Conservation (phyloP, 2,329 filamentous ascomycete species). For the Bertia moriformis region DNA sequence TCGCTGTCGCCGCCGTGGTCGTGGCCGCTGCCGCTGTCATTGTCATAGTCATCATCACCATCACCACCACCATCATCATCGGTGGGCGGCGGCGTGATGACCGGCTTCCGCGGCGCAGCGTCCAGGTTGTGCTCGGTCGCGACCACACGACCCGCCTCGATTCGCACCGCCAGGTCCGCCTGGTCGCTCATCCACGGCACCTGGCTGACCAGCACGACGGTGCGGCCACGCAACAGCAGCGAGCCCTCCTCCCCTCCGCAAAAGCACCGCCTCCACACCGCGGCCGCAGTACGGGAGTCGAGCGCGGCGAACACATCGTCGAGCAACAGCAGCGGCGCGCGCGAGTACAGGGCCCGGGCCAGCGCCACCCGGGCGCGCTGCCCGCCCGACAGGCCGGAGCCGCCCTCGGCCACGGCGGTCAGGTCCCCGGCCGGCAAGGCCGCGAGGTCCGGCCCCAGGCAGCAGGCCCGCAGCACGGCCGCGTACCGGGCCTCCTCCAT, state of each 20-base stretch:
- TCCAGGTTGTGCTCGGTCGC: conserved; percentile 27
- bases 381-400: conserved; percentile 46
- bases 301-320: conserved; percentile 46
- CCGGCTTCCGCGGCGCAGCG: conserved; percentile 26
- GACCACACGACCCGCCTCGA: conserved; percentile 29
- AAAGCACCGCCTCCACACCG: conserved; percentile 41
- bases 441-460: conserved; percentile 36
- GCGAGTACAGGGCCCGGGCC: conserved; percentile 41
- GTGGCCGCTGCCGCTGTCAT: neutral
- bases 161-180: conserved; percentile 26
- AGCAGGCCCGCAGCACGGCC: conserved; percentile 45
- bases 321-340: conserved; percentile 35
- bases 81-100: conserved; percentile 18
- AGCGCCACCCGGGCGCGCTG: conserved; percentile 47
- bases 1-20: neutral
- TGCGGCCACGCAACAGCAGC: conserved; percentile 35
- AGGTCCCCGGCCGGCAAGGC: conserved; percentile 41
- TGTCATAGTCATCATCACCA: neutral
- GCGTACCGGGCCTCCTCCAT: conserved; percentile 41
- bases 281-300: conserved; percentile 39
- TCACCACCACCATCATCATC: neutral
- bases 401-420: conserved; percentile 45
- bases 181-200: conserved; percentile 35
- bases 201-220: conserved; percentile 41
- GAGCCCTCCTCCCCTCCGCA: no score